Evolutionary conservation across 1,284 basidiomycete species (phyloP).

Genomic region (Melampsora larici-populina): DNA sequence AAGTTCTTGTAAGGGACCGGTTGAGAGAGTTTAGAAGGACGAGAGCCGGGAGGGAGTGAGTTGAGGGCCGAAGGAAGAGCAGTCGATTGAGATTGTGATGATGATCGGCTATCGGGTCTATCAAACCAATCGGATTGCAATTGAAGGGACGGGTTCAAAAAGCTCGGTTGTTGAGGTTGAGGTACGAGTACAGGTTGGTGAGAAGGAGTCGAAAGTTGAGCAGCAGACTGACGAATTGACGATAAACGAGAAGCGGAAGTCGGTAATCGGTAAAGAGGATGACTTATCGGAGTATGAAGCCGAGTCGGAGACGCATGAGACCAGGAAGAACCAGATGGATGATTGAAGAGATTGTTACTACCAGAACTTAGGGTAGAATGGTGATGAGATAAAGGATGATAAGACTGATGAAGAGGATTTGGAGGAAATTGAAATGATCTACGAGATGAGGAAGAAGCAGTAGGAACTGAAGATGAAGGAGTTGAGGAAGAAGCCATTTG

Average conservation of each 20-base stretch:
- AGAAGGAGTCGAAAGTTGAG: neutral
- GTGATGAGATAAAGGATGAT: neutral
- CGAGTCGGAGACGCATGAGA: neutral
- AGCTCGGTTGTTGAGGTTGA: neutral
- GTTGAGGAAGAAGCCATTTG: neutral
- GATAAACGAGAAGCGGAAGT: neutral
- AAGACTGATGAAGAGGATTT: neutral
- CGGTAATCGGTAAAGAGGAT: neutral
- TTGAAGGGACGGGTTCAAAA: neutral
- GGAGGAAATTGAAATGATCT: too few relatives aligned
- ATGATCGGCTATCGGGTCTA: constrained; percentile 4
- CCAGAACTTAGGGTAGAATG: neutral
- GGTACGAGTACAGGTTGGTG: neutral
- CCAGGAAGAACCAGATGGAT: neutral
- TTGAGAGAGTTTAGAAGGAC: neutral
- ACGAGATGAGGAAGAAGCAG: neutral
- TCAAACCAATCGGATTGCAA: neutral
- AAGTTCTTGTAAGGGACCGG: neutral
- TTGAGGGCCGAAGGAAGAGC: neutral
- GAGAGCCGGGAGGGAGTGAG: neutral
- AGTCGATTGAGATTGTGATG: neutral
- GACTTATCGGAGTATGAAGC: neutral
- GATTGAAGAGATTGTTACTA: neutral
- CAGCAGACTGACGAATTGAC: neutral
- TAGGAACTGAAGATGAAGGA: neutral